phyloP scores from a whole-genome alignment of 2,329 filamentous ascomycete genomes.

The Diaporthe sp. region DNA sequence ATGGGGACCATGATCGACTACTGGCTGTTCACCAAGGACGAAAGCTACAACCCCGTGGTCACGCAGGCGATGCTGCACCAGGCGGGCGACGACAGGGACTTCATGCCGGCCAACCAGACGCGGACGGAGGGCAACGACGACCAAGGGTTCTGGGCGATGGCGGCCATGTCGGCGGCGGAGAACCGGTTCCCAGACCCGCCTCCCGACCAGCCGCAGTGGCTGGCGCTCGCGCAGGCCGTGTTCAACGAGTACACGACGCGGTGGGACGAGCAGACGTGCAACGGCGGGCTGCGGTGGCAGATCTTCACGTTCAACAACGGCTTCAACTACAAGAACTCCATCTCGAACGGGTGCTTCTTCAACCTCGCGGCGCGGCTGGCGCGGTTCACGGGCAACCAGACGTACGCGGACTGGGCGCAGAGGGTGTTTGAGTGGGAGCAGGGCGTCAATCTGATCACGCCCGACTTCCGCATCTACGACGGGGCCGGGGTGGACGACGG shows the following conservation, averaged over 20 bases:
- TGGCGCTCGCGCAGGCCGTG: slow-evolving; percentile 82
- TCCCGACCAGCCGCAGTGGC: slow-evolving; percentile 76
- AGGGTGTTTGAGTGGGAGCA: slow-evolving; percentile 78
- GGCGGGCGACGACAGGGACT: slow-evolving; percentile 70
- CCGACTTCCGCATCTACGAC: slow-evolving; percentile 70
- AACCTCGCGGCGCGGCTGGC: slow-evolving; percentile 80
- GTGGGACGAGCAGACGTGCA: slow-evolving; percentile 78
- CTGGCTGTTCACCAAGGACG: slow-evolving; percentile 78
- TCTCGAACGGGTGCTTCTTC: slow-evolving; percentile 79
- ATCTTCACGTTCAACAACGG: slow-evolving; percentile 84
- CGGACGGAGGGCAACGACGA: slow-evolving; percentile 78
- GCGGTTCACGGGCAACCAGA: slow-evolving; percentile 83
- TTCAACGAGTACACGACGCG: slow-evolving; percentile 83
- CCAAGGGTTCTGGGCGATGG: slow-evolving; percentile 88
- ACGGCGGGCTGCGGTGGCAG: slow-evolving; percentile 87
- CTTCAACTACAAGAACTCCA: slow-evolving; percentile 77
- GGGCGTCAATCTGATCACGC: slow-evolving; percentile 68
- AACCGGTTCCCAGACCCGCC: slow-evolving; percentile 80
- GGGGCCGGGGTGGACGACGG: slow-evolving; percentile 60
- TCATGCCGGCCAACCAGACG: slow-evolving; percentile 77
- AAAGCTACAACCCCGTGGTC: slow-evolving; percentile 72
- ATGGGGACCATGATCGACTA: slow-evolving; percentile 81
- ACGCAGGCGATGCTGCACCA: slow-evolving; percentile 73
- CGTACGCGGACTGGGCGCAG: slow-evolving; percentile 83
- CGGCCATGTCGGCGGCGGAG: slow-evolving; percentile 84